Base-by-base conservation (phyloP, 768 basidiomycete species). In the Psilocybe azurescens region DNA sequence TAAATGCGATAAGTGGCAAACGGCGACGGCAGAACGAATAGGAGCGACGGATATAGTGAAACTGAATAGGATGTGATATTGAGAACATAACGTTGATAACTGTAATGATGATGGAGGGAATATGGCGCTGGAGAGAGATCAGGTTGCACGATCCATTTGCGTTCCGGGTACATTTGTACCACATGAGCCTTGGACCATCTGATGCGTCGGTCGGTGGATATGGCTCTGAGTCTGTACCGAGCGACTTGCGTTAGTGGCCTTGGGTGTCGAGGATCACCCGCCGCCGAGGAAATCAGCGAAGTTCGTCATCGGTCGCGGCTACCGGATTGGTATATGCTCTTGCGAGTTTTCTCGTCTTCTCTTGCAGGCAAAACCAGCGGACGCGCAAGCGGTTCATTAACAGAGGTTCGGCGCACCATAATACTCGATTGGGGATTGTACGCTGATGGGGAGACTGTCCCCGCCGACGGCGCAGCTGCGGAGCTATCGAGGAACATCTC, bases 261-360 rank as follows among this genome's bases (percentile, higher is more conserved):
- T 2, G 36, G 33, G 24, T 8, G 38, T 50, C 36, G 47, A 28
- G 20, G 41, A 44, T 44, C 41, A 44, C n/a, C 41, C 41, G 33
- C 53, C 53, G 3, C n/a, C 53, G 53, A 30, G 36, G 18, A 39
- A 39, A 38, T 38, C 33, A 50, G 5, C 41, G 7, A 39, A 44
- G 11, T n/a, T 44, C 33, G 39, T 72, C 70, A 72, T 39, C 68
- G 70, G 58, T 72, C 68, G 29, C 69, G 69, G 44, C 58, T 57
- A 36, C 66, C 66, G 48, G 51, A 39, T 3, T 69, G 71, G 56
- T 65, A 62, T 36, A 44, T 33, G 46, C 57, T 75, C 74, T 71
- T 72, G 69, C 66, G 61, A 38, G 62, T 73, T 67, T 65, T 75
- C 67, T 70, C 68, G 38, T 67, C 72, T 58, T 79, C 81, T 56